Evolutionary conservation across 805 yeast genomes (phyloP), one percentile per base, ranked within the genome.

Genomic region (Metschnikowia bowlesiae): DNA sequence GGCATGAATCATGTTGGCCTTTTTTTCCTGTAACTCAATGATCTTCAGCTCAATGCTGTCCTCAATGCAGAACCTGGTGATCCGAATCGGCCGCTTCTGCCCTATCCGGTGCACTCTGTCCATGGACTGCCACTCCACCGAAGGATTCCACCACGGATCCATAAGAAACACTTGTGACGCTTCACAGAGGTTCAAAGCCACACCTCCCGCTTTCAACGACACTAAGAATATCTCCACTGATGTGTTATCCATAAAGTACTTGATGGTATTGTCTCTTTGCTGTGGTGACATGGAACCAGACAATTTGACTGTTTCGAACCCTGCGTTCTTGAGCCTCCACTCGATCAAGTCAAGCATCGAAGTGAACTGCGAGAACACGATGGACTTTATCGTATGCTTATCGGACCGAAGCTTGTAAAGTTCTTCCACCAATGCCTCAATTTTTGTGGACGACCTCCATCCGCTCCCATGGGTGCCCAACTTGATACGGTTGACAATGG

Each of bases 111-210:
- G 98, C 22, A 94, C 97, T 71, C 99, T 83, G 68, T 94, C 99
- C 68, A 96, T 96, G 46, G 95, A 85, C 67, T 94, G 99, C 90
- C 97, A 94, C 66, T 94, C 99, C 7, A 92, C 94, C 58, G 96
- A 87, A 1, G 98, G 98, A 65, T 94, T 95, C 98, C 99, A 94
- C 99, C 99, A 94, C 34, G 98, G 98, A 62, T 94, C 99, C 75
- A 94, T 75, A 41, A 94, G 77, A 59, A 94, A 94, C 43, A 94
- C 98, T 62, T 92, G 98, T 2, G 95, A 90, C 0, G 99, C 98
- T 62, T 95, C 99, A 62, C 97, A 92, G 56, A 94, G 75, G 65
- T 94, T 94, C 57, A 94, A 75, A 0, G 99, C 99, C 39, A 94
- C 99, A 70, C 99, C 99, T 58, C 99, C 99, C 0, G 99, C 99